These are phyloP conservation scores for Camellia granthamiana DNA, from an alignment of 148 eudicot species.

Conservation along the genomic window DNA sequence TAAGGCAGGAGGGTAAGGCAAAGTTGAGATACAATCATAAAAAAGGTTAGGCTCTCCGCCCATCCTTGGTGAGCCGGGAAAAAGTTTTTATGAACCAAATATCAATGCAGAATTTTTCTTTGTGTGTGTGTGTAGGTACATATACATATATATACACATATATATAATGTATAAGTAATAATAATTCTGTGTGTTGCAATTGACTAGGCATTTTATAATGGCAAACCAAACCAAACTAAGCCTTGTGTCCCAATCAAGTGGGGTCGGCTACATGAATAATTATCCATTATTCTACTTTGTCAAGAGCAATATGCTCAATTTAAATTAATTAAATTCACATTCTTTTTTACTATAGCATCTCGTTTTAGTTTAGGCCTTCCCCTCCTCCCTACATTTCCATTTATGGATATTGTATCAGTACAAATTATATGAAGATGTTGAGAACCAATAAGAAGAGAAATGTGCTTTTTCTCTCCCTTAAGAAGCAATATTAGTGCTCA, in stretches of 20 bases:
- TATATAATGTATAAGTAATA: background rate
- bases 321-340: too few relatives aligned
- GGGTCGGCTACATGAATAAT: too few relatives aligned
- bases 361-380: too few relatives aligned
- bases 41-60: conserved; percentile 4
- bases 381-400: too few relatives aligned
- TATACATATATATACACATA: background rate
- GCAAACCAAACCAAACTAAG: too few relatives aligned
- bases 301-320: too few relatives aligned
- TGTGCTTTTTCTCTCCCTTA: background rate
- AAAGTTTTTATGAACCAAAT: background rate
- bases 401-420: too few relatives aligned
- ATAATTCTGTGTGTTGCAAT: background rate
- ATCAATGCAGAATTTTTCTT: background rate
- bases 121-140: background rate
- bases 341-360: too few relatives aligned
- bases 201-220: background rate
- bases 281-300: too few relatives aligned
- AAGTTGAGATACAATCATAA: background rate
- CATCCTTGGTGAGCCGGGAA: background rate
- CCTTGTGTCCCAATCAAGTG: too few relatives aligned
- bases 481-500: background rate
- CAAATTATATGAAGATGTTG: background rate
- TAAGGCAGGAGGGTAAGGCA: conserved; percentile 2
- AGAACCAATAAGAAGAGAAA: background rate